Conservation (phyloP, 2,329 filamentous ascomycete species). For the Apiospora marii region DNA sequence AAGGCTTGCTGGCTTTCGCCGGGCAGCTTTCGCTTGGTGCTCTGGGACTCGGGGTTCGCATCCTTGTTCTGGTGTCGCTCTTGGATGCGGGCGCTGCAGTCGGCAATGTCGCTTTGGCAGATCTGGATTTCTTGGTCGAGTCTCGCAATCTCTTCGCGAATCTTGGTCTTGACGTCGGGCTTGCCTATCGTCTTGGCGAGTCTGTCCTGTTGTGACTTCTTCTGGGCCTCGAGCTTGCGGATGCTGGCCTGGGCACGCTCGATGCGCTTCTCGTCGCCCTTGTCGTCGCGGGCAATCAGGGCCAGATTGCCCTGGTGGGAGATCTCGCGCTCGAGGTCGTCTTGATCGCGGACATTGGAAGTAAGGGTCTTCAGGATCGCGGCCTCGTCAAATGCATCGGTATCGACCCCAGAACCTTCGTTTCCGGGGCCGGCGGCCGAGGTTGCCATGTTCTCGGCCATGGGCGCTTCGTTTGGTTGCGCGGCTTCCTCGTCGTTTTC, state of each 20-base stretch:
- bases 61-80: constrained; percentile 67
- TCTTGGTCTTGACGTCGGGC: constrained; percentile 61
- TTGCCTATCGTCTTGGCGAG: constrained; percentile 54
- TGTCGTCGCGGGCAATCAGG: constrained; percentile 68
- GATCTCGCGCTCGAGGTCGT: constrained; percentile 91
- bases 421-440: constrained; percentile 10
- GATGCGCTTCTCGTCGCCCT: constrained; percentile 69
- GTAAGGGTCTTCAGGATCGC: constrained; percentile 69
- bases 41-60: constrained; percentile 48
- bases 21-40: constrained; percentile 68
- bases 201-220: constrained; percentile 61
- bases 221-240: constrained; percentile 69
- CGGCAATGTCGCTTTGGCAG: constrained; percentile 75
- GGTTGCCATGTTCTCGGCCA: background rate
- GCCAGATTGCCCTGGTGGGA: constrained; percentile 66
- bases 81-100: constrained; percentile 83
- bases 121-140: constrained; percentile 70
- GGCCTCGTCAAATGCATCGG: constrained; percentile 59
- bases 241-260: constrained; percentile 62
- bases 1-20: constrained; percentile 89
- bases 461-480: background rate
- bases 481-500: background rate
- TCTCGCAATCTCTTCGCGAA: constrained; percentile 71
- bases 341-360: constrained; percentile 80
- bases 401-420: constrained; percentile 25